Evolutionary conservation across 2,329 filamentous ascomycete species (phyloP), one percentile per base, ranked within the genome.

Genomic region (Hymenoscyphus fraxineus): DNA sequence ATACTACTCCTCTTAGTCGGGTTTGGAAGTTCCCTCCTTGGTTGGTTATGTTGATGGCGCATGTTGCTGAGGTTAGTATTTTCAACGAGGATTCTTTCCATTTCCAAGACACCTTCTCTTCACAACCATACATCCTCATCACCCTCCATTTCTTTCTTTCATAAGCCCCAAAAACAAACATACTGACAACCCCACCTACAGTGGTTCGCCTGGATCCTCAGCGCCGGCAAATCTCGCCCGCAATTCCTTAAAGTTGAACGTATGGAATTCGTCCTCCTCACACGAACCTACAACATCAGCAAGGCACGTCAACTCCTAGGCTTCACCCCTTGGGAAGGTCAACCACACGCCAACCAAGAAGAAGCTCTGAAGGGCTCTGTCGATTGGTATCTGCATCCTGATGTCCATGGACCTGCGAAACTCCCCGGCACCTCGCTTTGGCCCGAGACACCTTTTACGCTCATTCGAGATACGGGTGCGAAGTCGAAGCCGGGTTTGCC

Each of bases 231-330:
- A 64, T 69, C 62, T 13, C 61, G 69, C 7, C 69, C 69, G 7
- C 35, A 61, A 38, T 57, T 61, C 9, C 47, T 70, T 44, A 69
- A 65, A 27, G 10, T 66, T 19, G 69, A 70, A 47, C 61, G 68
- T 27, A 68, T 70, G 64, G 69, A 69, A 51, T 70, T 70, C 61
- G 60, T 69, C 16, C 64, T 70, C n/a, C 65, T 62, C n/a, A 69
- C 69, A 27, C 62, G 69, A 12, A 70, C 69, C 32, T 70, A 70
- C 56, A 67, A 66, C 7, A 65, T 70, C 63, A 65, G 59, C 41
- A 70, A 70, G 32, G 66, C 65, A 35, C 59, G 65, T 6, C 64
- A 67, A 9, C 59, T 65, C 19, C 61, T 70, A 16, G 66, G 68
- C 2, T 70, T 69, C 40, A 62, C 60, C 13, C 67, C 67, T 22